phyloP scores from a whole-genome alignment of 257 asterid species.

The Knoxia roxburghii region DNA sequence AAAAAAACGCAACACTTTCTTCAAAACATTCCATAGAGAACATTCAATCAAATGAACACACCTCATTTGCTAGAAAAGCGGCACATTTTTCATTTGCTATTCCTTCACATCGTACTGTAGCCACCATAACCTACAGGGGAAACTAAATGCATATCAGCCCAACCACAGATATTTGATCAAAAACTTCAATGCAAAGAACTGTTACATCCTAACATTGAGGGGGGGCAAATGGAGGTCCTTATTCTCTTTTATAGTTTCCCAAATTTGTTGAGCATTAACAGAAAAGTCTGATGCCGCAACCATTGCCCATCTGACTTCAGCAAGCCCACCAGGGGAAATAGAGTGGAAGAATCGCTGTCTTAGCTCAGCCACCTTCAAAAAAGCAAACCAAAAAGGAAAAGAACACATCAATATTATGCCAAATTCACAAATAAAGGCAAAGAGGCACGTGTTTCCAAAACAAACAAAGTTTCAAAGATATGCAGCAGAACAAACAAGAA shows the following conservation, averaged over 20 bases:
- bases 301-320: constrained; percentile 83
- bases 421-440: not conserved
- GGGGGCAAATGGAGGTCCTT: constrained; percentile 91
- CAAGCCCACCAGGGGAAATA: constrained; percentile 89
- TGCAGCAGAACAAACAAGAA: not conserved
- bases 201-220: constrained; percentile 56
- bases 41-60: constrained; percentile 17
- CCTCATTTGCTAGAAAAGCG: constrained; percentile 70
- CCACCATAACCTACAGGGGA: constrained; percentile 75
- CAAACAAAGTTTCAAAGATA: not conserved
- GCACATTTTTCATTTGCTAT: constrained; percentile 75
- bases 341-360: constrained; percentile 74
- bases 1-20: not conserved
- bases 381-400: constrained; percentile 12
- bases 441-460: not conserved
- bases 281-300: constrained; percentile 95
- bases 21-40: not conserved
- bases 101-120: constrained; percentile 97
- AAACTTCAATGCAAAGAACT: not conserved
- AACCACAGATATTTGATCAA: not conserved
- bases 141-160: constrained; percentile 9
- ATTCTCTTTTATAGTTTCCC: constrained; percentile 84
- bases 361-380: constrained; percentile 59
- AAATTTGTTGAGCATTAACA: constrained; percentile 70
- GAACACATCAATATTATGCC: not conserved